Evolutionary conservation across 1,139 yeast genomes (phyloP).

Genomic region (Geotrichum histeridarum): DNA sequence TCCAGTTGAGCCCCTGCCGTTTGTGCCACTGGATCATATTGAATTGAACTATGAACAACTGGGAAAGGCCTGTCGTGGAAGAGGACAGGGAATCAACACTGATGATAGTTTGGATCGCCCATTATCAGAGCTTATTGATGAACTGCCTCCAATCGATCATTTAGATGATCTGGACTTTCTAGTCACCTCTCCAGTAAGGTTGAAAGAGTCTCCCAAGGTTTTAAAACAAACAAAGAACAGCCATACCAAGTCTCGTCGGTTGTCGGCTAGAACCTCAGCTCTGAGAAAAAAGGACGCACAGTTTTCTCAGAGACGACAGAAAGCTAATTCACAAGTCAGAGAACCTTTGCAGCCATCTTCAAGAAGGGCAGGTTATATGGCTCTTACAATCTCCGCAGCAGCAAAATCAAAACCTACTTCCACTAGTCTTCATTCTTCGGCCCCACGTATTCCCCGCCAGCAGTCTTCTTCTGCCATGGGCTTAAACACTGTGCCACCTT

Average conservation of each 20-base stretch:
- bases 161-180: conserved; percentile 8
- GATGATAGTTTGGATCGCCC: conserved; percentile 18
- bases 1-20: conserved; percentile 22
- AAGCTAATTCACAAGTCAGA: neutral
- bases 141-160: conserved; percentile 11
- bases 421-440: neutral
- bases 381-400: conserved; percentile 15
- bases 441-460: neutral
- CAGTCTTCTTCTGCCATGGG: neutral
- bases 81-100: conserved; percentile 10
- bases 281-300: conserved; percentile 1
- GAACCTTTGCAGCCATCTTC: neutral
- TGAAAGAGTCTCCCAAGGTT: neutral
- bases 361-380: conserved; percentile 11
- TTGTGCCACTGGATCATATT: conserved; percentile 26
- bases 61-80: conserved; percentile 17
- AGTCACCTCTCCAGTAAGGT: conserved; percentile 2
- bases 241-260: neutral
- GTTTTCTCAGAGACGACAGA: neutral
- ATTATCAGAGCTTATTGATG: conserved; percentile 14
- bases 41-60: conserved; percentile 26
- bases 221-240: neutral
- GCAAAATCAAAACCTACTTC: conserved; percentile 6
- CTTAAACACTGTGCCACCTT: neutral
- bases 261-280: conserved; percentile 7